phyloP scores from a whole-genome alignment of 169 alveolate species.

The Cryptosporidium ubiquitum region DNA sequence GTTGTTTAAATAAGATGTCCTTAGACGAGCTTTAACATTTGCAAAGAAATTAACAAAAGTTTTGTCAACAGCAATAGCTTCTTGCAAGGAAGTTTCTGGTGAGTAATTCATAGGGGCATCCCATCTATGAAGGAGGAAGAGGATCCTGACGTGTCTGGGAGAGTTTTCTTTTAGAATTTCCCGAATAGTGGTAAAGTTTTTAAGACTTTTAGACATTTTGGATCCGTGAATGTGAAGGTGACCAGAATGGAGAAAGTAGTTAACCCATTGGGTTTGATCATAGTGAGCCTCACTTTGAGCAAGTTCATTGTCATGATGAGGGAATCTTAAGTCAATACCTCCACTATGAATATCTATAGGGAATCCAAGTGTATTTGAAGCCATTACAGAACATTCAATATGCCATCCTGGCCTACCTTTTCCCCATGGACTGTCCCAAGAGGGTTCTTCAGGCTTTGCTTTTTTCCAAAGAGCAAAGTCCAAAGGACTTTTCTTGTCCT shows the following conservation, averaged over 20 bases:
- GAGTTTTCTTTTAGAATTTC: conserved; percentile 83
- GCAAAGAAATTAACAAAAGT: conserved; percentile 92
- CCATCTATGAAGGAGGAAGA: conserved; percentile 90
- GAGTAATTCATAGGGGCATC: conserved; percentile 90
- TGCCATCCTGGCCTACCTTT: conserved; percentile 99
- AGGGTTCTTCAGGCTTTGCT: conserved; percentile 96
- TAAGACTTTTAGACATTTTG: conserved; percentile 97
- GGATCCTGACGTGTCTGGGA: conserved; percentile 90
- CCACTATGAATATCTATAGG: conserved; percentile 99
- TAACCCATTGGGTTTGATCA: conserved; percentile 90
- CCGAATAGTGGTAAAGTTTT: conserved; percentile 96
- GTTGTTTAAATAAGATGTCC: conserved; percentile 78
- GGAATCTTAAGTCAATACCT: conserved; percentile 98
- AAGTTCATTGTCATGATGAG: conserved; percentile 99
- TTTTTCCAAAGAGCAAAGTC: conserved; percentile 99
- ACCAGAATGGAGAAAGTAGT: conserved; percentile 97
- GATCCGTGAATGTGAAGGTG: conserved; percentile 97
- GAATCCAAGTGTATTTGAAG: conserved; percentile 90
- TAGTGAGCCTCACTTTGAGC: conserved; percentile 98
- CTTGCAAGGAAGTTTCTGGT: conserved; percentile 86
- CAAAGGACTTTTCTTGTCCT: conserved; percentile 90
- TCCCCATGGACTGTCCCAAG: conserved; percentile 99
- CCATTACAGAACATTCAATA: conserved; percentile 99
- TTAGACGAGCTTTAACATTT: conserved; percentile 86
- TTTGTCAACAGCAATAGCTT: conserved; percentile 93